Conservation (phyloP, 306 rosid genomes). For the Clitoria ternatea region DNA sequence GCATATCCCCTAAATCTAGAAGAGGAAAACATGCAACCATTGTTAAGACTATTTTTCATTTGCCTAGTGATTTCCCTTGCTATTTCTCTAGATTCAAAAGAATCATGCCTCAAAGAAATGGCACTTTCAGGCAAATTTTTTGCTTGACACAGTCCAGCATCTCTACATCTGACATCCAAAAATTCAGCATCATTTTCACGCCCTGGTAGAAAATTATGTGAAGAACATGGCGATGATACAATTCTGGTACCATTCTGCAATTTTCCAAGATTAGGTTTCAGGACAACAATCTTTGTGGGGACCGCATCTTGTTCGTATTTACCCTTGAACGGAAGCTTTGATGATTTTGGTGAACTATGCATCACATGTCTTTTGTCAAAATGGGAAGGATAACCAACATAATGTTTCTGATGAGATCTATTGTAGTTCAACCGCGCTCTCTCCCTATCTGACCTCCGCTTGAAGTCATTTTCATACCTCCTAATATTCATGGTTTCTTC, state of each 20-base stretch:
- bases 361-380: constrained; percentile 42
- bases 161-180: constrained; percentile 41
- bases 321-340: constrained; percentile 41
- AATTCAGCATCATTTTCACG: constrained; percentile 43
- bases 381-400: constrained; percentile 33
- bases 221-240: constrained; percentile 55
- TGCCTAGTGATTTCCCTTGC: constrained; percentile 78
- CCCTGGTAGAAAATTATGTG: constrained; percentile 45
- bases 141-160: constrained; percentile 34
- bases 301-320: constrained; percentile 37
- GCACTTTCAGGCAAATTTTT: constrained; percentile 35
- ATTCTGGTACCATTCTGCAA: constrained; percentile 39
- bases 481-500: constrained; percentile 38
- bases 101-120: constrained; percentile 46
- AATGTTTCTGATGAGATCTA: constrained; percentile 48
- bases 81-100: constrained; percentile 71
- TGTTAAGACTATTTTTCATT: constrained; percentile 53
- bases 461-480: constrained; percentile 36
- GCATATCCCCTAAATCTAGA: constrained; percentile 54
- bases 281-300: constrained; percentile 83
- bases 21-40: constrained; percentile 39
- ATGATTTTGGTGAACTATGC: constrained; percentile 38
- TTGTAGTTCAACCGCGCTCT: constrained; percentile 30
- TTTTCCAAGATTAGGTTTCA: constrained; percentile 87
- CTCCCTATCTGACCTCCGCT: constrained; percentile 49